Evolutionary conservation across 139 green algal species (phyloP).

Genomic region (Pleodorina starrii): DNA sequence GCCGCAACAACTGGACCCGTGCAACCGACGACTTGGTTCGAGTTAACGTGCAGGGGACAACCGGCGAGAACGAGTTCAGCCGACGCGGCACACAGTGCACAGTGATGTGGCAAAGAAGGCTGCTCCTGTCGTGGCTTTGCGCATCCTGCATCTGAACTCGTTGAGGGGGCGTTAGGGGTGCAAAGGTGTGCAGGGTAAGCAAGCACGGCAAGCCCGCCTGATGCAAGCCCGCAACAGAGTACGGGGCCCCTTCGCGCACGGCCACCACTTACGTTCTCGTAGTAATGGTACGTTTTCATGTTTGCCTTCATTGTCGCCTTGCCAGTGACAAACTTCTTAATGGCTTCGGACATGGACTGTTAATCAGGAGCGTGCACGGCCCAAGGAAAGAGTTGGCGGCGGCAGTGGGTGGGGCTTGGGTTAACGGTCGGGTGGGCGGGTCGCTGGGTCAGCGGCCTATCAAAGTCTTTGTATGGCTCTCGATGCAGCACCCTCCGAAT

Average conservation of each 20-base stretch:
- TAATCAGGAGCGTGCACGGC: background rate
- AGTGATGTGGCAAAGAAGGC: too few species aligned
- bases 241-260: background rate
- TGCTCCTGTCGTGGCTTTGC: too few species aligned
- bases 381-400: background rate
- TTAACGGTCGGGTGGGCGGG: background rate
- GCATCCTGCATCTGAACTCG: too few species aligned
- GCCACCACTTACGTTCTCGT: constrained; percentile 65
- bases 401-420: too few species aligned
- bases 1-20: background rate
- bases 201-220: background rate
- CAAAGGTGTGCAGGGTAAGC: background rate
- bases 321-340: constrained; percentile 62
- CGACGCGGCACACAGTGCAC: too few species aligned
- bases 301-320: constrained; percentile 69
- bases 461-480: too few species aligned
- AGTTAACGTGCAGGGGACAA: too few species aligned
- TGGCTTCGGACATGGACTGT: constrained; percentile 65
- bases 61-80: too few species aligned
- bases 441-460: background rate
- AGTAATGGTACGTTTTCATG: constrained; percentile 73
- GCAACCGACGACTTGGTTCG: background rate
- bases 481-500: too few species aligned
- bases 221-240: background rate
- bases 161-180: background rate